A percentile compares a stretch with the other conserved stretches of the same genome.
These are phyloP conservation scores for Trichoderma sp. DNA, from an alignment of 2,329 filamentous ascomycete species.

Conservation along the genomic window DNA sequence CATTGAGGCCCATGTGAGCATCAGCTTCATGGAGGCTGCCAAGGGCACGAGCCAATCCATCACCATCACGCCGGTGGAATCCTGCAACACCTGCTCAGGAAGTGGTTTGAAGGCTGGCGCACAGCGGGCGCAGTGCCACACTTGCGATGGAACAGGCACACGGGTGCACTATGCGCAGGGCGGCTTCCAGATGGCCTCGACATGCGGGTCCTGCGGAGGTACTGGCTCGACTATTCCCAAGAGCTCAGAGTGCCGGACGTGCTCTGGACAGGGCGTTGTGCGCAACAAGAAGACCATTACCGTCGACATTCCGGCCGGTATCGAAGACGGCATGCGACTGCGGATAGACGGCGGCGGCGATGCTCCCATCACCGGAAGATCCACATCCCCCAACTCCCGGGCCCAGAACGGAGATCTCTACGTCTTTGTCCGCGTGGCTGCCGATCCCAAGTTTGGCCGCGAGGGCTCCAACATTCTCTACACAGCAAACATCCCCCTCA, in stretches of 20 bases:
- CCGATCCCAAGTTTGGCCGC: constrained; percentile 86
- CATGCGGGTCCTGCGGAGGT: constrained; percentile 79
- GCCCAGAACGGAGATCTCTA: constrained; percentile 85
- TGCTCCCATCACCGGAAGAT: constrained; percentile 73
- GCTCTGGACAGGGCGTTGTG: constrained; percentile 79
- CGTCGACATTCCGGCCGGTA: constrained; percentile 90
- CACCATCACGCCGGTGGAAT: constrained; percentile 75
- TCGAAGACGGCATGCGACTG: constrained; percentile 95
- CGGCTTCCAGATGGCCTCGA: constrained; percentile 94
- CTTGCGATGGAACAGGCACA: constrained; percentile 83
- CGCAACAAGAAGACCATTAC: constrained; percentile 80
- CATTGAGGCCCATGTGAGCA: constrained; percentile 90
- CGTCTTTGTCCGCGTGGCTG: constrained; percentile 84
- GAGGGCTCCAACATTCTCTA: constrained; percentile 89
- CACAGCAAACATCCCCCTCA: constrained; percentile 87
- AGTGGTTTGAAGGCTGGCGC: constrained; percentile 82
- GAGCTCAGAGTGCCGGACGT: constrained; percentile 78
- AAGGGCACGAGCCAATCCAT: constrained; percentile 91
- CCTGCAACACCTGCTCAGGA: constrained; percentile 81
- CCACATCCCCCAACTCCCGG: constrained; percentile 62
- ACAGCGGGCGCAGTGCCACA: constrained; percentile 70
- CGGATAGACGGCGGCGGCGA: constrained; percentile 86
- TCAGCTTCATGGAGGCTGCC: constrained; percentile 94
- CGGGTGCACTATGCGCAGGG: constrained; percentile 87
- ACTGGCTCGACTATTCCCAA: constrained; percentile 74